These are phyloP conservation scores for Galerina sulciceps DNA, from an alignment of 768 basidiomycete species.

Conservation along the genomic window DNA sequence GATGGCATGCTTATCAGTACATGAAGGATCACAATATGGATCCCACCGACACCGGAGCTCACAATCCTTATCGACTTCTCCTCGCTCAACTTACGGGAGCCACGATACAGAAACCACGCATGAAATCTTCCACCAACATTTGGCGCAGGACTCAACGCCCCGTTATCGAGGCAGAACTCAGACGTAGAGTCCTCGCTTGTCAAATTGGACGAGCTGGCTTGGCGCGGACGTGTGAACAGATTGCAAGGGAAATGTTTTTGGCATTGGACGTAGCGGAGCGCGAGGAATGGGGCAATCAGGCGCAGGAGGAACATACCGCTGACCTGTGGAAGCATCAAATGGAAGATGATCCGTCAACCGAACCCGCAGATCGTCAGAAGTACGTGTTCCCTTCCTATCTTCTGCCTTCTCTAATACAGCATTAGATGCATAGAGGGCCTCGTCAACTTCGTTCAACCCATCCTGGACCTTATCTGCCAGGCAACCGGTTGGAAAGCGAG, in stretches of 20 bases:
- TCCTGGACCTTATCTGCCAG: no score
- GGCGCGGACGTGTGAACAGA: neutral
- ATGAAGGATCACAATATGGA: no score
- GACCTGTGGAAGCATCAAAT: neutral
- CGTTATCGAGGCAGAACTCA: neutral
- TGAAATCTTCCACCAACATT: neutral
- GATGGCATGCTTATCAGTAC: neutral
- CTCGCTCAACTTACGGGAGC: neutral
- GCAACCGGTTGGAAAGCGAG: no score
- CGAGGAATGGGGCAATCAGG: neutral
- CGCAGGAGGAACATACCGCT: conserved; percentile 1
- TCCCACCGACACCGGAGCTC: conserved; percentile 1
- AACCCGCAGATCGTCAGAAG: conserved; percentile 13
- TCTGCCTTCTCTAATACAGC: neutral
- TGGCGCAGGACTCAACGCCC: conserved; percentile 1
- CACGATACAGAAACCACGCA: neutral
- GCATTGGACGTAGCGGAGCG: neutral
- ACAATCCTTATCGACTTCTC: neutral
- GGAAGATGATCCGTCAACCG: neutral
- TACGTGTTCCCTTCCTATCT: neutral
- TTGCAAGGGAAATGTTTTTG: neutral
- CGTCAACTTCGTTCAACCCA: neutral
- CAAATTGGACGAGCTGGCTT: neutral
- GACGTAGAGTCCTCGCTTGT: neutral
- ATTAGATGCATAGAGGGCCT: neutral